phyloP scores from a whole-genome alignment of 768 basidiomycete species.

The Neoboletus subvelutipes region DNA sequence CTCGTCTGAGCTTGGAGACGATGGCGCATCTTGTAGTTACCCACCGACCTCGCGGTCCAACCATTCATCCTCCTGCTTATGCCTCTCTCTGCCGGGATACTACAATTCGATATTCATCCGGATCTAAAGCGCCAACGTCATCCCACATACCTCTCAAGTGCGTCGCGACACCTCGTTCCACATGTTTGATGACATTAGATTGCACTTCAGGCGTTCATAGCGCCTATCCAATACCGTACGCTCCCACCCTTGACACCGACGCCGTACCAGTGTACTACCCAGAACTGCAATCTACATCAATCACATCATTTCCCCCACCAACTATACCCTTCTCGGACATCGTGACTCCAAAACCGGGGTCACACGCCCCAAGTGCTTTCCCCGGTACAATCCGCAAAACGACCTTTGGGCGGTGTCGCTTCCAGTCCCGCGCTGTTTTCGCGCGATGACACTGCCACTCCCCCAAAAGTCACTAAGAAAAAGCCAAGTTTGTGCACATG shows the following conservation, averaged over 20 bases:
- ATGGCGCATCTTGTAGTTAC: neutral
- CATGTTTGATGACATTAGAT: slow-evolving; percentile 6
- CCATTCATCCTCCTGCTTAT: neutral
- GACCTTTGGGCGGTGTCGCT: neutral
- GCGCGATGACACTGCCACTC: slow-evolving; percentile 3
- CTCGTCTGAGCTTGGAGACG: neutral
- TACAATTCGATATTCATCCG: neutral
- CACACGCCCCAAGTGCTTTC: neutral
- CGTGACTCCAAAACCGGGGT: neutral
- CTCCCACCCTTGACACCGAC: slow-evolving; percentile 9
- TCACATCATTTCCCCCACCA: neutral
- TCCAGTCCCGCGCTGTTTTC: neutral
- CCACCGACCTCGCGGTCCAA: neutral
- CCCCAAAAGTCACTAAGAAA: neutral
- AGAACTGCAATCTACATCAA: slow-evolving; percentile 3
- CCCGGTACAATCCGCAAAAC: neutral
- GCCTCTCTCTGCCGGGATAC: neutral
- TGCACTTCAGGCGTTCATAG: slow-evolving; percentile 14
- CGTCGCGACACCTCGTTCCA: slow-evolving; percentile 20
- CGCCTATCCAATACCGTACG: slow-evolving; percentile 2
- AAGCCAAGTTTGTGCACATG: neutral
- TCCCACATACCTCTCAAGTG: slow-evolving; percentile 18
- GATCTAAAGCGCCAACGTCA: slow-evolving; percentile 1
- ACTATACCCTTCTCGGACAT: slow-evolving; percentile 1
- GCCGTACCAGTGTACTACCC: neutral